Evolutionary conservation across 805 yeast genomes (phyloP).

Genomic region (Ogataea dorogensis): DNA sequence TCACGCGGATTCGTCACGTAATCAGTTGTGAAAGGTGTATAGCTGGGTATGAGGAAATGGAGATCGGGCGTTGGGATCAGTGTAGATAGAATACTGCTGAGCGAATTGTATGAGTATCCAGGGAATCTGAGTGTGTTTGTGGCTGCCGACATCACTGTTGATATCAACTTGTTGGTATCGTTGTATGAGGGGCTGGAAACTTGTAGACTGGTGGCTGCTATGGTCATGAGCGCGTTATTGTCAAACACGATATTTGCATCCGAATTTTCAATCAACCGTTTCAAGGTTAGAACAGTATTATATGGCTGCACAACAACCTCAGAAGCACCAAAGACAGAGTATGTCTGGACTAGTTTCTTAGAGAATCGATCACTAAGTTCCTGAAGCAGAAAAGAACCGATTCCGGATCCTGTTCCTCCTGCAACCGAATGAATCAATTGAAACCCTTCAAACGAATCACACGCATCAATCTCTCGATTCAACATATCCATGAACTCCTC

Average conservation of each 20-base stretch:
- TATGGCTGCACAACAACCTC: conserved; percentile 99
- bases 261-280: conserved; percentile 77
- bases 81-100: conserved; percentile 77
- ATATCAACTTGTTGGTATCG: conserved; percentile 81
- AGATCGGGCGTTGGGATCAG: conserved; percentile 82
- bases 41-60: conserved; percentile 72
- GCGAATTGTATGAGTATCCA: conserved; percentile 82
- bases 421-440: conserved; percentile 93
- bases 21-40: conserved; percentile 74
- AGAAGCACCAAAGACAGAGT: conserved; percentile 82
- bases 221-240: conserved; percentile 74
- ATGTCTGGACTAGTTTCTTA: conserved; percentile 80
- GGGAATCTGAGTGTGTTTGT: conserved; percentile 92
- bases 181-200: conserved; percentile 63
- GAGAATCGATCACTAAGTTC: conserved; percentile 75
- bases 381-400: conserved; percentile 82
- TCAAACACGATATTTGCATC: conserved; percentile 90
- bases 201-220: conserved; percentile 63
- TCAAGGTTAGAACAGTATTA: conserved; percentile 79
- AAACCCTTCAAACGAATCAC: conserved; percentile 88
- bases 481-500: conserved; percentile 81
- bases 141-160: conserved; percentile 78
- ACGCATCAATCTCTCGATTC: conserved; percentile 85
- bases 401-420: conserved; percentile 98
- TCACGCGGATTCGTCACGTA: conserved; percentile 54